These are phyloP conservation scores for Sparassis latifolia DNA, from an alignment of 1,284 basidiomycete species.

Conservation along the genomic window DNA sequence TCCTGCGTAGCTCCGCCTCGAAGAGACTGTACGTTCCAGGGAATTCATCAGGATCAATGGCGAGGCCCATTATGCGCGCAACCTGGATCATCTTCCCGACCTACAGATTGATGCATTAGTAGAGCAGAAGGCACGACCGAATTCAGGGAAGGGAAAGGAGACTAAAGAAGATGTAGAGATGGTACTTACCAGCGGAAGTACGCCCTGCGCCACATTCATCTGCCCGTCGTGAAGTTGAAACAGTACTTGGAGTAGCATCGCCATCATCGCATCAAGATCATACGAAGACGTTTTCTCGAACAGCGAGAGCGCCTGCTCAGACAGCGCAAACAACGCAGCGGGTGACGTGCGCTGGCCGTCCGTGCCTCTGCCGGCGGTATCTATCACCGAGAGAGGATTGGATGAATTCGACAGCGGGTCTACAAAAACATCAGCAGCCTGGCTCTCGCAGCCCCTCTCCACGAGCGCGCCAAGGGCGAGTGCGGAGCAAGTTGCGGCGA, in stretches of 20 bases:
- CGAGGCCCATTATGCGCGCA: constrained; percentile 58
- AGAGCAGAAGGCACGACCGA: constrained; percentile 1
- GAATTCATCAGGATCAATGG: constrained; percentile 52
- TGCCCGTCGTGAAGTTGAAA: constrained; percentile 46
- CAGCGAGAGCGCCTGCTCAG: constrained; percentile 37
- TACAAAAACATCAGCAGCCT: constrained; percentile 4
- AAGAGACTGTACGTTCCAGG: constrained; percentile 36
- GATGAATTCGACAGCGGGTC: constrained; percentile 11
- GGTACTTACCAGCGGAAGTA: constrained; percentile 36
- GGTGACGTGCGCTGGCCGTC: constrained; percentile 20
- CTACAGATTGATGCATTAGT: constrained; percentile 22
- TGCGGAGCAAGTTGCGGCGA: constrained; percentile 45
- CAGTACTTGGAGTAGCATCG: constrained; percentile 47
- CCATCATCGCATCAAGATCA: constrained; percentile 45
- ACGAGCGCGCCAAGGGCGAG: constrained; percentile 50
- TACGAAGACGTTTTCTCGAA: constrained; percentile 36
- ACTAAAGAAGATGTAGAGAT: constrained; percentile 1
- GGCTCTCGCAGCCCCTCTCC: constrained; percentile 18
- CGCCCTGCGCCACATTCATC: constrained; percentile 34
- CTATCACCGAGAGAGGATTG: background rate
- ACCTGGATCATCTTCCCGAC: constrained; percentile 65
- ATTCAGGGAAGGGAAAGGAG: background rate
- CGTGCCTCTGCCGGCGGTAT: constrained; percentile 8
- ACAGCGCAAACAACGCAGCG: constrained; percentile 37
- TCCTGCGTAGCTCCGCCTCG: constrained; percentile 52